Base-by-base conservation (phyloP, 1,284 basidiomycete genomes). In the Cryptococcus amylolentus region DNA sequence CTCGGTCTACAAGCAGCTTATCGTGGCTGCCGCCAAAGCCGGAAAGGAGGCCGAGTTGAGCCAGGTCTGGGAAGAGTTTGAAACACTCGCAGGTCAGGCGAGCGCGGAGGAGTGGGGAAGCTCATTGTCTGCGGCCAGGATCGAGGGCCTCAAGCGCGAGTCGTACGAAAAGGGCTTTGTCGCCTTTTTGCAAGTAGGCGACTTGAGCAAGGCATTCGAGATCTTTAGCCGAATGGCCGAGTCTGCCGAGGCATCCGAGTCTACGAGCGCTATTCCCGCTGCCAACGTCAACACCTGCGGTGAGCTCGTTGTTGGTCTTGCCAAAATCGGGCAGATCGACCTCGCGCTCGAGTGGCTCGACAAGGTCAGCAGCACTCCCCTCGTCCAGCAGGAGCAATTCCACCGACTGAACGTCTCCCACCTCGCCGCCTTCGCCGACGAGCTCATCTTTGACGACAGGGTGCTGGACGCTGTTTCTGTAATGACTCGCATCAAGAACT, bases 141-240 rank as follows among this genome's bases (percentile, higher is more conserved):
- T 46, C 13, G 49, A 57, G n/a, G 52, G 51, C 4, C 18, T 50
- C 4, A 37, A 45, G n/a, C 26, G 26, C 16, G 70, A 74, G 0
- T 79, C 79, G 3, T 73, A 71, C 52, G 42, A 54, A 7, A 78
- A 81, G 60, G 88, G 93, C 84, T 83, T 95, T 53, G 80, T 83
- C 45, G 83, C 85, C 0, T 86, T 89, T 76, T 88, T 95, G 79
- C 80, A 78, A 18, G 82, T 80, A 37, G 85, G 84, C 5, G 79
- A 86, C 56, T 80, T 86, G 0, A 82, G 83, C 3, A 83, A 81
- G 47, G 91, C 86, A 5, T 71, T 93, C 9, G 82, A 75, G 18
- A 73, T 94, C 3, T 78, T 95, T 47, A 86, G 90, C 61, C 76
- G 81, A 58, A 89, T 95, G 86, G 80, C 92, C 71, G 80, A 78